Percentiles rank a stretch among this genome's conserved stretches.
Evolutionary conservation across 1,139 yeast species (phyloP).

Genomic region (Candida pseudoviswanathii): DNA sequence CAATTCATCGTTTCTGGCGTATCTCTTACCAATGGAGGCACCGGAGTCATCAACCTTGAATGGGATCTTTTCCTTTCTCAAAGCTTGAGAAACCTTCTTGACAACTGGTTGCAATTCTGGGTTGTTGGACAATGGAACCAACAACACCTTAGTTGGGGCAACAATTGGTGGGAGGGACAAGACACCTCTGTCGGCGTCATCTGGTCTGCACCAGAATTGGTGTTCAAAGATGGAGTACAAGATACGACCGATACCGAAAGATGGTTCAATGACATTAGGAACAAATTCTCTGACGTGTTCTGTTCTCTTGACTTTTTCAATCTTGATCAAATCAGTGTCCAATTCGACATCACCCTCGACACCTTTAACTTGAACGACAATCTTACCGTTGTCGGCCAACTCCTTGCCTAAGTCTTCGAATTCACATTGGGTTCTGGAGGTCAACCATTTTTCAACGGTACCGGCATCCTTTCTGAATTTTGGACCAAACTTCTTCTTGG

Average conservation of each 20-base stretch:
- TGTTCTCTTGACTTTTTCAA: conserved; percentile 75
- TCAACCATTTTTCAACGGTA: conserved; percentile 79
- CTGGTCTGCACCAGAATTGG: conserved; percentile 93
- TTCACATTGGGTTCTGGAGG: conserved; percentile 80
- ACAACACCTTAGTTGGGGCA: conserved; percentile 96
- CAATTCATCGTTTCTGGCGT: conserved; percentile 97
- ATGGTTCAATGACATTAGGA: conserved; percentile 98
- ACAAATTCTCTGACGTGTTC: conserved; percentile 94
- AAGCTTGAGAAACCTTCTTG: conserved; percentile 62
- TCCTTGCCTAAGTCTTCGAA: conserved; percentile 76
- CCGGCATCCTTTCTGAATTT: conserved; percentile 97
- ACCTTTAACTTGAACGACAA: conserved; percentile 62
- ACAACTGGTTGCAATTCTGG: conserved; percentile 79
- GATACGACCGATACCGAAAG: conserved; percentile 98
- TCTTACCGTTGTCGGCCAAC: conserved; percentile 63
- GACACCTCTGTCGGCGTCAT: conserved; percentile 87
- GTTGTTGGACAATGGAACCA: conserved; percentile 91
- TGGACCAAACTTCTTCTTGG: conserved; percentile 97
- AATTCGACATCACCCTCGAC: conserved; percentile 66
- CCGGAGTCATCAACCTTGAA: conserved; percentile 97
- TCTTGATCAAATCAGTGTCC: conserved; percentile 68
- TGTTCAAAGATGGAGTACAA: conserved; percentile 93
- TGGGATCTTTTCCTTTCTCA: conserved; percentile 84
- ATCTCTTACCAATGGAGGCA: conserved; percentile 98
- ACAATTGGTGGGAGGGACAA: conserved; percentile 93